Conservation (phyloP, 129 eudicot species). For the Saposhnikovia divaricata region DNA sequence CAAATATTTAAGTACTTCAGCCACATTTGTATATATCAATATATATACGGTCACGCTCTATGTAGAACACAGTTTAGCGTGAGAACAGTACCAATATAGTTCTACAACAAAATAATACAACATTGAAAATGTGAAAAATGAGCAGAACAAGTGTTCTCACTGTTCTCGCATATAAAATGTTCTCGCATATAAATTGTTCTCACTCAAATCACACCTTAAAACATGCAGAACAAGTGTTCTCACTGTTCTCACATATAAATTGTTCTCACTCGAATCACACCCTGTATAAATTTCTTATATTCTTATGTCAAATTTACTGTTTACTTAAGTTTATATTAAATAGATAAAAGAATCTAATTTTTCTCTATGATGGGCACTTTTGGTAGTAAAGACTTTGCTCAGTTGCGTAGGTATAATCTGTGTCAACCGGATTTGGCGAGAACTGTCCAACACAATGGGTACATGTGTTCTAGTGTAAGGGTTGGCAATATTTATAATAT, state of each 20-base stretch:
- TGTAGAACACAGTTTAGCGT: too few species aligned
- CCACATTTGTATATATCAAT: background rate
- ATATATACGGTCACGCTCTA: too few species aligned
- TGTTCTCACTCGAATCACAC: too few species aligned
- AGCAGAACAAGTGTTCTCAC: too few species aligned
- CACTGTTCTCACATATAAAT: too few species aligned
- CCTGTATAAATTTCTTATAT: background rate
- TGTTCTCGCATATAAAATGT: too few species aligned
- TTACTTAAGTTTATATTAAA: background rate
- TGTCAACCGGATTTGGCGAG: background rate
- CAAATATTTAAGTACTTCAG: background rate
- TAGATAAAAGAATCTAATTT: background rate
- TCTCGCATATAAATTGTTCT: too few species aligned
- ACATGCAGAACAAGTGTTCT: too few species aligned
- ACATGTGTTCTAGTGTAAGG: background rate
- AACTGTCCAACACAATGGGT: background rate
- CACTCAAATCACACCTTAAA: too few species aligned
- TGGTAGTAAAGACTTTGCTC: background rate
- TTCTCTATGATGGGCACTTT: background rate
- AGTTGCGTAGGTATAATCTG: background rate
- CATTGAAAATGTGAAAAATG: too few species aligned
- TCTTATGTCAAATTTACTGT: background rate
- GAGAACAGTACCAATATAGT: too few species aligned
- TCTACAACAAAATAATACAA: too few species aligned
- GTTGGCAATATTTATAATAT: background rate